These are phyloP conservation scores for Saprolegnia diclina DNA, from an alignment of 352 stramenopile species.

Conservation along the genomic window DNA sequence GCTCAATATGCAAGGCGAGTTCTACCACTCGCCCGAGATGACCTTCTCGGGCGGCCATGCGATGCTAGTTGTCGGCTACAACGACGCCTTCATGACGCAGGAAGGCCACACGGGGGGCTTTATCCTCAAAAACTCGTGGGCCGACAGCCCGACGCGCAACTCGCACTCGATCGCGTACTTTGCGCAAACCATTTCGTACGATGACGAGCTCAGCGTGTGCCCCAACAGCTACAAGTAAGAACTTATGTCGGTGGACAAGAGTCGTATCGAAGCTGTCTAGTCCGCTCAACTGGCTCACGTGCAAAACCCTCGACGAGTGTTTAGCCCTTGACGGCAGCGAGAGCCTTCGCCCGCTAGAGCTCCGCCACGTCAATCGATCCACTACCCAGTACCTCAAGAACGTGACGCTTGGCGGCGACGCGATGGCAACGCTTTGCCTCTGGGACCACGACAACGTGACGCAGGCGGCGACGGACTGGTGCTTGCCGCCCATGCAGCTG, in stretches of 20 bases:
- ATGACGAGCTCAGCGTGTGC: slow-evolving; percentile 59
- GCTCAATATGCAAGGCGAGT: slow-evolving; percentile 67
- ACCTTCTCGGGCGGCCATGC: slow-evolving; percentile 44
- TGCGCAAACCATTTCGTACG: slow-evolving; percentile 61
- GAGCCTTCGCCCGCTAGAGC: slow-evolving; percentile 50
- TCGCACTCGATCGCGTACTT: slow-evolving; percentile 65
- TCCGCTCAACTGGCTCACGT: slow-evolving; percentile 20
- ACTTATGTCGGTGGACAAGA: slow-evolving; percentile 23
- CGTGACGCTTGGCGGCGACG: slow-evolving; percentile 48
- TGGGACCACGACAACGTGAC: slow-evolving; percentile 52
- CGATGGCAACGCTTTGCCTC: slow-evolving; percentile 60
- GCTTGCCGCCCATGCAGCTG: slow-evolving; percentile 51
- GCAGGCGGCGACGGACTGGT: slow-evolving; percentile 45
- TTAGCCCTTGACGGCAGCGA: slow-evolving; percentile 50
- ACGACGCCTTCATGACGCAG: slow-evolving; percentile 51
- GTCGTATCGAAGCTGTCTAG: slow-evolving; percentile 29
- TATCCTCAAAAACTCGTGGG: slow-evolving; percentile 77
- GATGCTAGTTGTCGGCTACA: slow-evolving; percentile 57
- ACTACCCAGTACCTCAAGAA: slow-evolving; percentile 60
- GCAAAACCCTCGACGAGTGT: slow-evolving; percentile 41
- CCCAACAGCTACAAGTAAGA: slow-evolving; percentile 54
- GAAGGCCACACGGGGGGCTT: slow-evolving; percentile 57
- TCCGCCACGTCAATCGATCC: slow-evolving; percentile 43
- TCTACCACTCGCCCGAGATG: slow-evolving; percentile 49
- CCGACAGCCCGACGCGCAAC: slow-evolving; percentile 51